Base-by-base conservation (phyloP, 805 yeast species). In the Candida ponderosae region DNA sequence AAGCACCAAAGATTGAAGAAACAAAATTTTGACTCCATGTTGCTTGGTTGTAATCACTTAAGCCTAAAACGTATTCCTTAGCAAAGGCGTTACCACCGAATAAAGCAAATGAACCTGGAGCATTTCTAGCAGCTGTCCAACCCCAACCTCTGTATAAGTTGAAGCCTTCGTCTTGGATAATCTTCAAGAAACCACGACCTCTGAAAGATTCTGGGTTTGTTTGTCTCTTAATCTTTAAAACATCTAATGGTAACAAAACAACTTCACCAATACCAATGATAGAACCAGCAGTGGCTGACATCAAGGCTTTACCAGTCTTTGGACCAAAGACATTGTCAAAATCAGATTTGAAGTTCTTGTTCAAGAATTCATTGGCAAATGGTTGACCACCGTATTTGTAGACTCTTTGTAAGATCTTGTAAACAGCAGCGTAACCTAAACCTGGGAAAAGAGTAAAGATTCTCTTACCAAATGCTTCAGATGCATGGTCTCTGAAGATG, bases 351-450 rank as follows among this genome's bases (percentile, higher is more conserved):
- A 76, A 85, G 67, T 86, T 82, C 48, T 72, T 70, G 52, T 83
- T 75, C 58, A 93, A 72, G 57, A 79, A 86, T 65, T 93, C 99
- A 58, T 93, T 93, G 46, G 90, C 99, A 57, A 87, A 89, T 34
- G 99, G 98, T 68, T 93, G 99, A 36, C 99, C 99, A 57, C 98
- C 97, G 61, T 93, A 93, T 66, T 93, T 93, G 76, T 93, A 93
- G 39, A 93, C 97, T 68, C 99, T 79, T 67, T 93, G 99, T 50
- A 90, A 69, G 50, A 93, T 82, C 65, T 93, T 93, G 72, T 93
- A 93, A 47, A 88, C 85, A 33, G 98, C 97, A 45, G 98, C 98
- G 58, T 93, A 93, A 19, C 97, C 97, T 46, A 93, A 74, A 60
- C 99, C 99, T 16, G 99, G 98, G 68, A 93, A 93, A 45, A 93